These are phyloP conservation scores for Pythium monospermum DNA, from an alignment of 352 stramenopile genomes.

Conservation along the genomic window DNA sequence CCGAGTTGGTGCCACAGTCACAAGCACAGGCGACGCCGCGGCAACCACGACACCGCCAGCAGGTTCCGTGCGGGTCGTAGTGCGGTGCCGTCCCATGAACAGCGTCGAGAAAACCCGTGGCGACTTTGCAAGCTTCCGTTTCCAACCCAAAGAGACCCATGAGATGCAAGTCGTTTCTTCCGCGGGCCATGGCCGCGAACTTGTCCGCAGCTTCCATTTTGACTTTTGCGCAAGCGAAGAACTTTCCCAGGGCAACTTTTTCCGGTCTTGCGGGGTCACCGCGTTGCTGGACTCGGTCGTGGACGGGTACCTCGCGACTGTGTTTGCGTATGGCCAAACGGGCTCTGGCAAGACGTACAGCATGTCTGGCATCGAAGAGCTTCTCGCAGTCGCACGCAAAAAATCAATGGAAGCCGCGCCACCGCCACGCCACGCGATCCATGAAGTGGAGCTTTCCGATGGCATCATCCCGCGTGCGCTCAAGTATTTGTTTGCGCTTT, in stretches of 20 bases:
- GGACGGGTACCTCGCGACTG: conserved; percentile 81
- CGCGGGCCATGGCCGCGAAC: conserved; percentile 36
- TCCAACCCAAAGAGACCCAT: conserved; percentile 33
- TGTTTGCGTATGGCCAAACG: conserved; percentile 94
- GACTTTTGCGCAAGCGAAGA: conserved; percentile 63
- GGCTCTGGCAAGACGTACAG: conserved; percentile 83
- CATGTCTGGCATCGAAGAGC: conserved; percentile 74
- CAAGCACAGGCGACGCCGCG: not conserved
- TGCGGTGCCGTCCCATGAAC: conserved; percentile 66
- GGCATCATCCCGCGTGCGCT: conserved; percentile 69
- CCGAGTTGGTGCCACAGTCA: not conserved
- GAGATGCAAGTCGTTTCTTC: conserved; percentile 56
- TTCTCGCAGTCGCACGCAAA: conserved; percentile 30
- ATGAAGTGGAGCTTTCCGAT: conserved; percentile 40
- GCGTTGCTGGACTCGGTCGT: conserved; percentile 60
- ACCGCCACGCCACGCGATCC: not conserved
- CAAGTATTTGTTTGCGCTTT: conserved; percentile 55
- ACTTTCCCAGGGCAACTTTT: conserved; percentile 59
- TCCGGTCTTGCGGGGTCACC: conserved; percentile 49
- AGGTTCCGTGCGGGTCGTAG: conserved; percentile 47
- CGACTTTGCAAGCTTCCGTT: conserved; percentile 52
- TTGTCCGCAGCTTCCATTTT: conserved; percentile 75
- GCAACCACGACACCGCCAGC: conserved; percentile 2
- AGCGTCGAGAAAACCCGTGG: conserved; percentile 35
- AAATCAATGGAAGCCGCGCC: conserved; percentile 11